Evolutionary conservation across 352 stramenopile species (phyloP), one percentile per base, ranked within the genome.

Genomic region (Pythium rhizo-oryzae): DNA sequence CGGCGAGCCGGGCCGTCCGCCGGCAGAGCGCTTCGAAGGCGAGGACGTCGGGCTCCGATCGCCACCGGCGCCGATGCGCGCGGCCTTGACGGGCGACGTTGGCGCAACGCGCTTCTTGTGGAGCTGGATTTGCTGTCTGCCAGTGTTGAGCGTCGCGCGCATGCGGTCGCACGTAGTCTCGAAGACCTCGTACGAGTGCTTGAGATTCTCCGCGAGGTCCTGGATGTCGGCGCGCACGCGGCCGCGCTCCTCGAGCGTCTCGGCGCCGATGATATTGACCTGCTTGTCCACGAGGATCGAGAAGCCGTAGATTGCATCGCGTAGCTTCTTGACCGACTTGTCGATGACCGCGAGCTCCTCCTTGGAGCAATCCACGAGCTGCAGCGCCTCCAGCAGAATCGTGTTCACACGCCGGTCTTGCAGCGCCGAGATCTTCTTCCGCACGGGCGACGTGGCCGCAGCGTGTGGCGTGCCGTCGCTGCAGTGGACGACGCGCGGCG

Each of bases 261-360:
- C 67, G 4, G 33, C 64, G 16, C 81, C 77, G 28, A 88, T 80
- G 58, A 90, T 85, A 23, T 84, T 87, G 33, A 91, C 84, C 51
- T 91, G 85, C 52, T 90, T 90, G 69, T 90, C 85, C n/a, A 93
- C 77, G 3, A 93, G 74, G 21, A 93, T 74, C 11, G 83, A 76
- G 49, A 93, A 91, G 0, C 80, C 78, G 33, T 90, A 67, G 53
- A 92, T 83, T 4, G 78, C 80, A 49, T 90, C 80, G 19, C 82
- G 77, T 9, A 93, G 62, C 9, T 81, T 75, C 55, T 82, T 87
- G 51, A 87, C 71, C 15, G 81, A 80, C 30, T 77, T 79, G 30
- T 91, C 85, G 39, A 92, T 82, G 30, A 77, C 41, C 0, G 65
- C 62, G 12, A 91, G 70, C 56, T 92, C 85, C n/a, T 87, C 79